These are phyloP conservation scores for Ceratobasidium sp. DNA, from an alignment of 1,284 basidiomycete genomes.

Conservation along the genomic window DNA sequence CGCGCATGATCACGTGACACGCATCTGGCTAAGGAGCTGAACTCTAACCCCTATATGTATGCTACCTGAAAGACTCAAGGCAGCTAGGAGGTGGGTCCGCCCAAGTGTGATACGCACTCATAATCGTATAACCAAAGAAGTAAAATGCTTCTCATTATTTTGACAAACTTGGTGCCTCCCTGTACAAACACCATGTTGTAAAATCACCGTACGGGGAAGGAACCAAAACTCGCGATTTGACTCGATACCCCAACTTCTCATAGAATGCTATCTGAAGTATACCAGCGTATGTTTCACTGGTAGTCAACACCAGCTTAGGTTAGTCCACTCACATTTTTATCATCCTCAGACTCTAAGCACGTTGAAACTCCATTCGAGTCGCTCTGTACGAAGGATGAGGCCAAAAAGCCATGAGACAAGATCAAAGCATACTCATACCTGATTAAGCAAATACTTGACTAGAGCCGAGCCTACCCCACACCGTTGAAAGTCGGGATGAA, in stretches of 20 bases:
- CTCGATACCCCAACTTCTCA: conserved; percentile 6
- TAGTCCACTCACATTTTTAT: conserved; percentile 14
- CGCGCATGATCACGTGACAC: background rate
- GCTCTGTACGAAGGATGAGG: background rate
- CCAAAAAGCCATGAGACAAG: background rate
- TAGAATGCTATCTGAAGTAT: conserved; percentile 32
- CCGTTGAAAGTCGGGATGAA: conserved; percentile 36
- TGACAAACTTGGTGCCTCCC: conserved; percentile 4
- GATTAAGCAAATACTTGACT: conserved; percentile 3
- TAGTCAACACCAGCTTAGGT: no score
- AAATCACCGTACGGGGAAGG: conserved; percentile 31
- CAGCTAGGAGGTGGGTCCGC: no score
- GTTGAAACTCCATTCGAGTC: conserved; percentile 15
- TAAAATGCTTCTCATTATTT: background rate
- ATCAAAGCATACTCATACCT: background rate
- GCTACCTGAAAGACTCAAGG: no score
- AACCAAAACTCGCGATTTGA: background rate
- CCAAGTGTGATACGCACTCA: no score
- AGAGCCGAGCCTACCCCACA: conserved; percentile 12
- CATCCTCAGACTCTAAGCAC: conserved; percentile 8
- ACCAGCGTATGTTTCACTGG: no score
- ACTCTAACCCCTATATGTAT: no score
- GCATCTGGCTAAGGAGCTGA: background rate
- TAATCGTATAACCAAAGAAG: no score
- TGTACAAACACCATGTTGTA: conserved; percentile 17